Conservation (phyloP, 495 filamentous ascomycete species). For the Talaromyces trachyspermus region DNA sequence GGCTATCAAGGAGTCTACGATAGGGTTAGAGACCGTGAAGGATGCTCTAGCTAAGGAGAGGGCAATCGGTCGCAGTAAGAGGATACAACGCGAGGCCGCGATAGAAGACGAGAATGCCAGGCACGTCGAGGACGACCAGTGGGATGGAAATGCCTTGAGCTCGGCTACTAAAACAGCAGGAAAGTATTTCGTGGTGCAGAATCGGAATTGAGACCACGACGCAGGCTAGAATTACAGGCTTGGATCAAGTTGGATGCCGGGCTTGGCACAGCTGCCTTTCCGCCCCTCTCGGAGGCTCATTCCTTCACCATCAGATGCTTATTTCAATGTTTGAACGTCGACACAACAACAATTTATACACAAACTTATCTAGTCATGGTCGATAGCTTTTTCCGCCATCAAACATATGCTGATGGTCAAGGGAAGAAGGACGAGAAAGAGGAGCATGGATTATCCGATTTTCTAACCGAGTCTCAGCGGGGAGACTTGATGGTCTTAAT, state of each 20-base stretch:
- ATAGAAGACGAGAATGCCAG: constrained; percentile 17
- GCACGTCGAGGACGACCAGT: constrained; percentile 30
- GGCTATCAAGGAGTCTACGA: constrained; percentile 45
- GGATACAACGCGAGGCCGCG: constrained; percentile 31
- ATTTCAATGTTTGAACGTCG: no score
- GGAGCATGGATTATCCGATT: constrained; percentile 41
- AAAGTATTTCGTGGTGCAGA: constrained; percentile 75
- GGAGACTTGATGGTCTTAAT: constrained; percentile 43
- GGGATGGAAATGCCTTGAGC: constrained; percentile 62
- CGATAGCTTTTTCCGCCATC: neutral
- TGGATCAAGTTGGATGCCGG: no score
- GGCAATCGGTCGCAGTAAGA: constrained; percentile 41
- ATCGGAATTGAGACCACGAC: constrained; percentile 23
- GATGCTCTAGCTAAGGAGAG: constrained; percentile 47
- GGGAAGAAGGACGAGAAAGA: constrained; percentile 1
- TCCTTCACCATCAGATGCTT: no score
- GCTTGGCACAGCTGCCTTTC: no score
- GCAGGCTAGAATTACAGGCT: no score
- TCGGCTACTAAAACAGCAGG: constrained; percentile 59
- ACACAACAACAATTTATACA: no score
- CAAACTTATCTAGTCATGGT: neutral
- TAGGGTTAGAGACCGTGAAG: constrained; percentile 43
- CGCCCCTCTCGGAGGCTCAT: no score
- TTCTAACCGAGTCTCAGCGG: constrained; percentile 41
- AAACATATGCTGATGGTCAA: neutral